A percentile compares a stretch with the other conserved stretches of the same genome.
Conservation (phyloP, 306 rosid genomes). For the Delonix regia region DNA sequence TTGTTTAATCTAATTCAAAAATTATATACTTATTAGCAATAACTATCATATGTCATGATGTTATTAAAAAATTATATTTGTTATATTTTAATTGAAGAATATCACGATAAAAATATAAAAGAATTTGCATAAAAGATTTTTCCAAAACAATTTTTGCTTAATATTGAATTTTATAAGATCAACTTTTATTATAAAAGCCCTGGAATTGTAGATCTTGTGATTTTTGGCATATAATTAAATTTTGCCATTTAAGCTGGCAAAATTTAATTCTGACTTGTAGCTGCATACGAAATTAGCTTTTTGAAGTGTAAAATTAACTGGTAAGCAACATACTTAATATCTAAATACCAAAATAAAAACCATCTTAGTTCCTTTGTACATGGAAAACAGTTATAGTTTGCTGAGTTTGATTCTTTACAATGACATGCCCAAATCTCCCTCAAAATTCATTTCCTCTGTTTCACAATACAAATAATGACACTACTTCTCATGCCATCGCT, state of each 20-base stretch:
- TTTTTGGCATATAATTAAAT: neutral
- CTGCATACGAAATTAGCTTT: neutral
- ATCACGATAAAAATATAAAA: too few relatives aligned
- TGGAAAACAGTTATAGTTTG: slow-evolving; percentile 38
- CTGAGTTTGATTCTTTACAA: slow-evolving; percentile 44
- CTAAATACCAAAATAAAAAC: slow-evolving; percentile 40
- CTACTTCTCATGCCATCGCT: slow-evolving; percentile 32
- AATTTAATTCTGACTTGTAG: neutral
- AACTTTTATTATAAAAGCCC: too few relatives aligned
- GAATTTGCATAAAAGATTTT: too few relatives aligned
- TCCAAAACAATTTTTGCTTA: too few relatives aligned
- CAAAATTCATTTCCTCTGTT: slow-evolving; percentile 49
- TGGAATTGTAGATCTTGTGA: too few relatives aligned
- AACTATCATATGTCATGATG: too few relatives aligned
- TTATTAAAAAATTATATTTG: too few relatives aligned
- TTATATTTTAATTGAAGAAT: too few relatives aligned
- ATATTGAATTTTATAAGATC: too few relatives aligned
- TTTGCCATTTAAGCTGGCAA: neutral
- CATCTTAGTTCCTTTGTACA: slow-evolving; percentile 67
- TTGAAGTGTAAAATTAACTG: neutral
- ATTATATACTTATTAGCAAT: too few relatives aligned
- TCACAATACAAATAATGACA: slow-evolving; percentile 35
- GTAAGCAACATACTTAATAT: slow-evolving; percentile 26
- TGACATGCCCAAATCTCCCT: slow-evolving; percentile 53
- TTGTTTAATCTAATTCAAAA: too few relatives aligned